Percentiles rank a stretch among this genome's conserved stretches.
phyloP scores from a whole-genome alignment of 345 rosid genomes.

The Ceriops tagal region DNA sequence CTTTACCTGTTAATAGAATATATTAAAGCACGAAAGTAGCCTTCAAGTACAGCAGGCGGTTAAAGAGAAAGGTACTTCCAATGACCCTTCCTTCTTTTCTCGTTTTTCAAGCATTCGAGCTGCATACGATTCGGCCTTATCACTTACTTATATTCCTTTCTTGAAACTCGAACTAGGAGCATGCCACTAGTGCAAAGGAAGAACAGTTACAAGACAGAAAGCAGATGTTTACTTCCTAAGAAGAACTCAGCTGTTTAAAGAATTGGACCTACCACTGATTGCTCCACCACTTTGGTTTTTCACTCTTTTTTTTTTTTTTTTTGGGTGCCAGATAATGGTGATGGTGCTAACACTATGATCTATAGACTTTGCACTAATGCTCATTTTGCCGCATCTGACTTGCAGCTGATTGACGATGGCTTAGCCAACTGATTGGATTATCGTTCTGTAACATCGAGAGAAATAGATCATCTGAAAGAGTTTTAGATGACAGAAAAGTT shows the following conservation, averaged over 20 bases:
- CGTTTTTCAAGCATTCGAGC: conserved; percentile 73
- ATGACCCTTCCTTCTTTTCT: conserved; percentile 51
- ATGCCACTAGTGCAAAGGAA: conserved; percentile 16
- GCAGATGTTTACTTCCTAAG: conserved; percentile 31
- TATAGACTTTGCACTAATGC: conserved; percentile 17
- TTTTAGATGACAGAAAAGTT: too few species aligned
- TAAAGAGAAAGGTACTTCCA: conserved; percentile 53
- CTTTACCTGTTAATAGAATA: conserved; percentile 52
- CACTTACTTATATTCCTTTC: conserved; percentile 38
- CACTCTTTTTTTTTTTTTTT: background rate
- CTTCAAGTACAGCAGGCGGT: conserved; percentile 49
- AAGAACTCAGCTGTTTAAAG: conserved; percentile 32
- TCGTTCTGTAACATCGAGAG: conserved; percentile 7
- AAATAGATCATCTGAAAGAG: conserved; percentile 3
- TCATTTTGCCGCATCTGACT: background rate
- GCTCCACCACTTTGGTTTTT: conserved; percentile 21
- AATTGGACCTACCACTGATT: conserved; percentile 25
- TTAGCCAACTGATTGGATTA: conserved; percentile 18
- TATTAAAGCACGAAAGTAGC: conserved; percentile 43
- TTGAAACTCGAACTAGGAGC: conserved; percentile 30
- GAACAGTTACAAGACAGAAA: conserved; percentile 15
- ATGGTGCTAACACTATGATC: conserved; percentile 5
- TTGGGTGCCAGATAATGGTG: conserved; percentile 6
- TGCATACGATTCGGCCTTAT: conserved; percentile 37
- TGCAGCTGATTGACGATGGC: conserved; percentile 12